Evolutionary conservation across 83 land plant species (phyloP).

Genomic region (Thuja plicata): DNA sequence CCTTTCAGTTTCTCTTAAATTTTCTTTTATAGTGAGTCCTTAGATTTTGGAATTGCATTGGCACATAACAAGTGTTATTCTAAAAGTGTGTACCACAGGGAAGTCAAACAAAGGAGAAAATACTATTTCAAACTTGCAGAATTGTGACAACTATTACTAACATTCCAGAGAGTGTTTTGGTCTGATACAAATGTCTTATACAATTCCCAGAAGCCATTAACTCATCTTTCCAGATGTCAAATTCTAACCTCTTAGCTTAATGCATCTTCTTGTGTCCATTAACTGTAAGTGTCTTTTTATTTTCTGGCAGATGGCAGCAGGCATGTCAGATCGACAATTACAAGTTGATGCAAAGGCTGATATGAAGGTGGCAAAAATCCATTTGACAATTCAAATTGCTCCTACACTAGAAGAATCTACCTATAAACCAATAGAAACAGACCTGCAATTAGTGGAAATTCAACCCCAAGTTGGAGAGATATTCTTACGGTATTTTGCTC

Average conservation of each 20-base stretch:
- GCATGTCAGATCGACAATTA: constrained; percentile 73
- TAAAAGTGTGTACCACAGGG: not conserved
- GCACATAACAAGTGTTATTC: not conserved
- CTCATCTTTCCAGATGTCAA: not conserved
- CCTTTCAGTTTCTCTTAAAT: not conserved
- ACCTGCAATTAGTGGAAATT: too few species aligned
- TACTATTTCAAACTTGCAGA: not conserved
- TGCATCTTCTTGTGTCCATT: not conserved
- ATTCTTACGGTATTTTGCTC: too few species aligned
- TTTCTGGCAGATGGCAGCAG: constrained; percentile 82
- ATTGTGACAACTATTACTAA: not conserved
- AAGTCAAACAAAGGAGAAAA: not conserved
- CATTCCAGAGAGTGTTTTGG: not conserved
- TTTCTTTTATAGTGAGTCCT: not conserved
- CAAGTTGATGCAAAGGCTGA: constrained; percentile 72
- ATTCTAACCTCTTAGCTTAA: not conserved
- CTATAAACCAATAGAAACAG: too few species aligned
- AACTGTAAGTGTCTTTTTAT: not conserved
- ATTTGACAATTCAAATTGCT: too few species aligned
- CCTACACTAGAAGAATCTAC: too few species aligned
- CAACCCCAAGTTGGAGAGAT: too few species aligned
- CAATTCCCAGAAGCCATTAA: not conserved
- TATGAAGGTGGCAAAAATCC: constrained; percentile 53
- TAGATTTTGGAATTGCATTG: not conserved
- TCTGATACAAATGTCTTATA: not conserved